Conservation (phyloP, 768 basidiomycete genomes). For the Amanita pseudoporphyria region DNA sequence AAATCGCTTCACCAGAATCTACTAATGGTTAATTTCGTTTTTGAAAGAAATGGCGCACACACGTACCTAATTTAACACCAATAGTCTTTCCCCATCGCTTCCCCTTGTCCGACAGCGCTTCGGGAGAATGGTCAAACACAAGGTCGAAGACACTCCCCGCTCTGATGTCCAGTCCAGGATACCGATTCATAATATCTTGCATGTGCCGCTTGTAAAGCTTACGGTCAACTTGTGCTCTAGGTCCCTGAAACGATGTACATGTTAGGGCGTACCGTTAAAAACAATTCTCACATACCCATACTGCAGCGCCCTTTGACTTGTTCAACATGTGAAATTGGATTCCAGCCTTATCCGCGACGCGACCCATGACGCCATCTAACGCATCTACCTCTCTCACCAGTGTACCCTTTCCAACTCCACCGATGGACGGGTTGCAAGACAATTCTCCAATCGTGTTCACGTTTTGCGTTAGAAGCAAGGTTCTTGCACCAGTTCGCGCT, state of each 20-base stretch:
- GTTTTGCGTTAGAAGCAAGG: constrained; percentile 74
- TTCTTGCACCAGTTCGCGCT: constrained; percentile 74
- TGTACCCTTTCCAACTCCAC: constrained; percentile 88
- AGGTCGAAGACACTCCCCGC: constrained; percentile 76
- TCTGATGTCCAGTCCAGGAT: constrained; percentile 59
- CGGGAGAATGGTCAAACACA: constrained; percentile 41
- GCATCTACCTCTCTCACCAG: constrained; percentile 90
- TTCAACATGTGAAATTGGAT: constrained; percentile 87
- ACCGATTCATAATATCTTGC: constrained; percentile 57
- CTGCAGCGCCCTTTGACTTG: constrained; percentile 77
- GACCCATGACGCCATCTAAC: constrained; percentile 78
- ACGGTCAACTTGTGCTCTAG: constrained; percentile 82
- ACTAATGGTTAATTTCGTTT: background rate
- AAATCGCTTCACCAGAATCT: constrained; percentile 70
- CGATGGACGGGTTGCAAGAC: constrained; percentile 89
- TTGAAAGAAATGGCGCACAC: background rate
- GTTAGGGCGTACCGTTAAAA: background rate
- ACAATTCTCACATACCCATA: constrained; percentile 56
- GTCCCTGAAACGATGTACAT: constrained; percentile 48
- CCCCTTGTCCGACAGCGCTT: constrained; percentile 11
- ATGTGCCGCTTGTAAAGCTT: constrained; percentile 77
- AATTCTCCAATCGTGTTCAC: constrained; percentile 72
- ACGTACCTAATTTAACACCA: constrained; percentile 61
- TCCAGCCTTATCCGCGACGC: constrained; percentile 83
- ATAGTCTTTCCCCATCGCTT: constrained; percentile 41